These are phyloP conservation scores for Pseudodiploospora longispora DNA, from an alignment of 2,329 filamentous ascomycete species.

Conservation along the genomic window DNA sequence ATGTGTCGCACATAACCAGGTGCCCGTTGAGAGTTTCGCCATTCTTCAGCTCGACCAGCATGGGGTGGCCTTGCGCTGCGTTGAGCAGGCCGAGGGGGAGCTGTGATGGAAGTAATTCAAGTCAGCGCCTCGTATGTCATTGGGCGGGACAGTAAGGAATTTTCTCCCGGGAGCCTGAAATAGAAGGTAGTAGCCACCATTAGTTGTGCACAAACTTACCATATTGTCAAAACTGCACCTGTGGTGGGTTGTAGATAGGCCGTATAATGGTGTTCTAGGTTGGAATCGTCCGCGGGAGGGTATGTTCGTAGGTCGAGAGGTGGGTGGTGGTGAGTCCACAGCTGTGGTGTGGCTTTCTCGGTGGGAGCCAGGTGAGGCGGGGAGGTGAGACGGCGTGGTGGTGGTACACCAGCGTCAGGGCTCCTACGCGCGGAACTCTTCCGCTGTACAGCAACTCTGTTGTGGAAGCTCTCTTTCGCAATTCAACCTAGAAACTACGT, in stretches of 20 bases:
- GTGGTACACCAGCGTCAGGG: too few species aligned
- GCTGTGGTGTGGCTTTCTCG: background rate
- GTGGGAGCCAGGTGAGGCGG: conserved; percentile 2
- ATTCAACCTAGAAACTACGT: too few species aligned
- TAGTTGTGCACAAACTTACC: conserved; percentile 2
- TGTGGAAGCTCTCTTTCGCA: too few species aligned
- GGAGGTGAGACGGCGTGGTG: too few species aligned
- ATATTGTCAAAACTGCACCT: conserved; percentile 5
- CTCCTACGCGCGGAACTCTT: too few species aligned
- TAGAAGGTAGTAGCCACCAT: background rate
- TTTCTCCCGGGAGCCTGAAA: conserved; percentile 11
- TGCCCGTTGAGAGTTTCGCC: conserved; percentile 96
- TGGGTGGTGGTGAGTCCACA: too few species aligned
- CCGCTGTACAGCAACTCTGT: too few species aligned
- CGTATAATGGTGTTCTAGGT: background rate
- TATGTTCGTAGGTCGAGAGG: too few species aligned
- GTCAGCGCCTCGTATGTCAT: conserved; percentile 9
- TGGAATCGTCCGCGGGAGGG: too few species aligned
- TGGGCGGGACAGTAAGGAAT: conserved; percentile 6
- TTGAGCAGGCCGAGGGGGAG: conserved; percentile 77
- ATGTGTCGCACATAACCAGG: conserved; percentile 93
- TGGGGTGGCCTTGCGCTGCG: conserved; percentile 93
- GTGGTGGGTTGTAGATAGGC: background rate
- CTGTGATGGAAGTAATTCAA: conserved; percentile 26
- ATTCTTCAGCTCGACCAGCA: conserved; percentile 96